Conservation (phyloP, 768 basidiomycete genomes). For the Amyloporia xantha region DNA sequence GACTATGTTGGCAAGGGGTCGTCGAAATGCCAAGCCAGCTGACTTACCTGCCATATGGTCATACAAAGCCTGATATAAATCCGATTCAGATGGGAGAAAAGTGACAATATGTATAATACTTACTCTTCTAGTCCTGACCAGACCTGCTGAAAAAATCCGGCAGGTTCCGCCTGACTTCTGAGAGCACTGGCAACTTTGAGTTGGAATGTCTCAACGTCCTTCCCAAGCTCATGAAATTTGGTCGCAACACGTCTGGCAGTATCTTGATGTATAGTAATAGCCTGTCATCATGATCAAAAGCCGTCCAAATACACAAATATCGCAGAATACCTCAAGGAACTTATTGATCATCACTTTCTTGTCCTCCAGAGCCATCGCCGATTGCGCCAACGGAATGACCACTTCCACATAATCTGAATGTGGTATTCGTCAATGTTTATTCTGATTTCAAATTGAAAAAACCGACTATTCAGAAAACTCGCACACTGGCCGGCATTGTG, state of each 20-base stretch:
- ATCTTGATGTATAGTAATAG: conserved; percentile 21
- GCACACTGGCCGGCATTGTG: conserved; percentile 23
- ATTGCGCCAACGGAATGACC: conserved; percentile 19
- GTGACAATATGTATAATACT: no score
- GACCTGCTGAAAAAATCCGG: conserved; percentile 14
- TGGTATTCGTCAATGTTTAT: neutral
- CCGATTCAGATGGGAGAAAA: no score
- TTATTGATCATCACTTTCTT: conserved; percentile 24
- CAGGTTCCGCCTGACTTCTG: conserved; percentile 18
- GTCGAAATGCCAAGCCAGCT: neutral
- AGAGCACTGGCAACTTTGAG: conserved; percentile 22
- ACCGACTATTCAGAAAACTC: conserved; percentile 22
- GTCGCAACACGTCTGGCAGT: conserved; percentile 14
- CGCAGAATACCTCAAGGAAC: conserved; percentile 21
- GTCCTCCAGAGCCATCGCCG: conserved; percentile 13
- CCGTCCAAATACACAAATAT: no score
- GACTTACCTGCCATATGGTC: conserved; percentile 20
- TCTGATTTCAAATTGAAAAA: neutral
- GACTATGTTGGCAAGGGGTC: no score
- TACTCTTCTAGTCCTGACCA: conserved; percentile 23
- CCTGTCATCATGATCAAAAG: no score
- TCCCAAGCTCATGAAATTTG: conserved; percentile 18
- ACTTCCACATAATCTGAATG: conserved; percentile 20
- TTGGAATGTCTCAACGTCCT: conserved; percentile 23
- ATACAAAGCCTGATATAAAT: conserved; percentile 23